phyloP scores from a whole-genome alignment of 768 basidiomycete species.

The Boletus pseudopeckii region DNA sequence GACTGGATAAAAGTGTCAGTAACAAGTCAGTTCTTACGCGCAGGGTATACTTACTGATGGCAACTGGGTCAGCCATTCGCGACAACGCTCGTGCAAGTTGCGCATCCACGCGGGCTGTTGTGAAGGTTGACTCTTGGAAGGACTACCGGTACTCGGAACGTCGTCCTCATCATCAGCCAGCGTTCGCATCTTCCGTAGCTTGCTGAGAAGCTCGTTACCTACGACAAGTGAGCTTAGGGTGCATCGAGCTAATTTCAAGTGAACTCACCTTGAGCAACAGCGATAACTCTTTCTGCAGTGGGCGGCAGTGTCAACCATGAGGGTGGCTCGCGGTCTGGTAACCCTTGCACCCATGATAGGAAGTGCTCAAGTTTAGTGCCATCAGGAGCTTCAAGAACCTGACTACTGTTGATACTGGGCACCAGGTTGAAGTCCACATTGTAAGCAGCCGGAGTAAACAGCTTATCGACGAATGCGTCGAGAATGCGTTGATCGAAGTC shows the following conservation, averaged over 20 bases:
- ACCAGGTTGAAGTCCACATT: conserved; percentile 92
- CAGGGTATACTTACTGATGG: conserved; percentile 55
- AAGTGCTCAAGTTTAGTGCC: conserved; percentile 93
- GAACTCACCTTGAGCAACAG: conserved; percentile 76
- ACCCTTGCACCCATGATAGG: conserved; percentile 79
- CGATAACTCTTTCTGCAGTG: conserved; percentile 89
- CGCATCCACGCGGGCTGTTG: conserved; percentile 97
- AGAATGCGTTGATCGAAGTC: conserved; percentile 93
- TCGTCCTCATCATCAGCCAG: conserved; percentile 84
- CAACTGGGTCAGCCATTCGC: conserved; percentile 76
- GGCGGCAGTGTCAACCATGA: conserved; percentile 93
- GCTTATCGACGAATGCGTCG: conserved; percentile 86
- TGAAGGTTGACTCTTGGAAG: conserved; percentile 59
- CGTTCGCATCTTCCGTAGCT: conserved; percentile 91
- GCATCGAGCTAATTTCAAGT: neutral
- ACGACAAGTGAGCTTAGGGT: conserved; percentile 5
- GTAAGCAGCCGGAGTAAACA: conserved; percentile 87
- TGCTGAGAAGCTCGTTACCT: conserved; percentile 81
- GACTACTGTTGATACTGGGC: conserved; percentile 53
- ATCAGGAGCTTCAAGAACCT: conserved; percentile 73
- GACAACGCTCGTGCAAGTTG: conserved; percentile 71
- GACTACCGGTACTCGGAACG: conserved; percentile 44
- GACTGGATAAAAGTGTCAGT: conserved; percentile 39
- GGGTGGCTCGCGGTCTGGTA: conserved; percentile 93
- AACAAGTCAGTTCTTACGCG: neutral